Evolutionary conservation across 2,329 filamentous ascomycete genomes (phyloP).

Genomic region (Botrytis fragariae): DNA sequence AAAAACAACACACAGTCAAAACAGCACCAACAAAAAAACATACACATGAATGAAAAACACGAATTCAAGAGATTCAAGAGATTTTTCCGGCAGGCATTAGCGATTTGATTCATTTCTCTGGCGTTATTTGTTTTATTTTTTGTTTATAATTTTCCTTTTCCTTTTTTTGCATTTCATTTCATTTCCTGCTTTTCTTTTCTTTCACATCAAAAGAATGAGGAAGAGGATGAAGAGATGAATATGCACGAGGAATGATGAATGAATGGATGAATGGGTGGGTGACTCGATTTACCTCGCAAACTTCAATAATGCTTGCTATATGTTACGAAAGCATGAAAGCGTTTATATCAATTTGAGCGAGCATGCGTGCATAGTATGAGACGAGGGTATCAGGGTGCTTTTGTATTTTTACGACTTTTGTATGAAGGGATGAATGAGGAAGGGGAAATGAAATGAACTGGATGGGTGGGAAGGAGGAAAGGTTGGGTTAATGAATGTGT

Average conservation of each 20-base stretch:
- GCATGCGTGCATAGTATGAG: neutral
- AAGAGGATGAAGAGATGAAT: neutral
- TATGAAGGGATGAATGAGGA: neutral
- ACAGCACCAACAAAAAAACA: neutral
- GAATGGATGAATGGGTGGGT: neutral
- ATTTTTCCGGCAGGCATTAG: slow-evolving; percentile 8
- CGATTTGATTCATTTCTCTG: slow-evolving; percentile 16
- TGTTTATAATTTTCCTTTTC: slow-evolving; percentile 1
- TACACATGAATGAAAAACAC: neutral
- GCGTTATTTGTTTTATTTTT: slow-evolving; percentile 6
- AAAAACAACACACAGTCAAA: neutral
- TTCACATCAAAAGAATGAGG: neutral
- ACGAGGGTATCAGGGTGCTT: neutral
- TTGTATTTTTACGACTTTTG: neutral
- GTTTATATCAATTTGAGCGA: neutral
- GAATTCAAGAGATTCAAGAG: neutral
- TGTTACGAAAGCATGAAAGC: neutral
- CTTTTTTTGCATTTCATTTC: neutral
- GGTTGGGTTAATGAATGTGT: neutral
- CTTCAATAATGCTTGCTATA: neutral
- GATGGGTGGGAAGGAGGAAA: neutral
- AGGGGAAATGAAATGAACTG: neutral
- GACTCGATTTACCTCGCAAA: neutral
- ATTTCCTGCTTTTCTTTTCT: neutral
- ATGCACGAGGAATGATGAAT: neutral